Percentiles rank a stretch among this genome's conserved stretches.
These are phyloP conservation scores for Pseudozyma hubeiensis DNA, from an alignment of 1,284 basidiomycete genomes.

Conservation along the genomic window DNA sequence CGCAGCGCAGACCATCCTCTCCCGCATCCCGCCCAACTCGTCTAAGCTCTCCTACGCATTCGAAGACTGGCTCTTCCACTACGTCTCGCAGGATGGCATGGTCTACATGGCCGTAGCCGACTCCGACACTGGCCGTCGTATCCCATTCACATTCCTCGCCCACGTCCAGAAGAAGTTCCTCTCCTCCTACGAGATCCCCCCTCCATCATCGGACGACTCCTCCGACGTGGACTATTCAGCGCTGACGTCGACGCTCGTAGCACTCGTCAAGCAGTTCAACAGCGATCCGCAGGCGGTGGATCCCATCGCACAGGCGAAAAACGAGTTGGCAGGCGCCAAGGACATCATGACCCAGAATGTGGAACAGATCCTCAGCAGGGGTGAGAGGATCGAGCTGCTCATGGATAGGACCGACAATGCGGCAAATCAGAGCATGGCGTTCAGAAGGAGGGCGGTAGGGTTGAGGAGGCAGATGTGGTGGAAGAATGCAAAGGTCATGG, in stretches of 20 bases:
- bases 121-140: constrained; percentile 79
- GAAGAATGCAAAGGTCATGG: constrained; percentile 77
- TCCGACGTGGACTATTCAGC: constrained; percentile 21
- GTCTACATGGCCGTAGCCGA: constrained; percentile 91
- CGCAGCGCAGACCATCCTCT: constrained; percentile 89
- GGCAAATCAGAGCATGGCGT: constrained; percentile 94
- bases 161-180: constrained; percentile 79
- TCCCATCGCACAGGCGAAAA: constrained; percentile 87
- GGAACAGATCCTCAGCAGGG: constrained; percentile 85
- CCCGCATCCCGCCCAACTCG: constrained; percentile 92
- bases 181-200: constrained; percentile 29
- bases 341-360: constrained; percentile 85
- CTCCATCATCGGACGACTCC: neutral
- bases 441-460: constrained; percentile 86
- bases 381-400: constrained; percentile 93
- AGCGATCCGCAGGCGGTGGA: constrained; percentile 85
- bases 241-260: constrained; percentile 30
- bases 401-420: constrained; percentile 98
- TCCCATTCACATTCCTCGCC: constrained; percentile 92
- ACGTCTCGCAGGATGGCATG: constrained; percentile 74
- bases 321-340: constrained; percentile 91
- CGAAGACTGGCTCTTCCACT: constrained; percentile 90
- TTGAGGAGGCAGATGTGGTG: constrained; percentile 96
- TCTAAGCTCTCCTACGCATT: constrained; percentile 84
- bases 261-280: constrained; percentile 78